phyloP scores from a whole-genome alignment of 805 yeast species.

The Candida khao-thaluensis region DNA sequence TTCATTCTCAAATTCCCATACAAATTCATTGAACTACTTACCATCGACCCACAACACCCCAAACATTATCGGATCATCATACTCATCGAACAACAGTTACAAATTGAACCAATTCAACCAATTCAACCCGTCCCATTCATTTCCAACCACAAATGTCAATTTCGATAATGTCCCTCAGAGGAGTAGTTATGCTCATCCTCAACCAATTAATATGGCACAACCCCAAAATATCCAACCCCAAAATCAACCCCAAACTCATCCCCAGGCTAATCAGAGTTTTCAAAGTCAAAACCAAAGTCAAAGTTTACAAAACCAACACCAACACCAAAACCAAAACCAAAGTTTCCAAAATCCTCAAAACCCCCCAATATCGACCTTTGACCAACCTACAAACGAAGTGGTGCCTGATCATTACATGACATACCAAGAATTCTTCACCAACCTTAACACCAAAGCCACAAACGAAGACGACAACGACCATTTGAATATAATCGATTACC shows the following conservation, averaged over 20 bases:
- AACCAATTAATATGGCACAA: background rate
- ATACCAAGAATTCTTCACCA: slow-evolving; percentile 38
- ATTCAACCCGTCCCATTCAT: slow-evolving; percentile 31
- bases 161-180: slow-evolving; percentile 33
- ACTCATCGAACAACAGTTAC: slow-evolving; percentile 39
- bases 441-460: slow-evolving; percentile 18
- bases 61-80: slow-evolving; percentile 42
- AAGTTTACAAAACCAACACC: background rate
- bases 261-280: background rate
- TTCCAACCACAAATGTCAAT: slow-evolving; percentile 56
- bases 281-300: slow-evolving; percentile 4
- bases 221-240: slow-evolving; percentile 2
- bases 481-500: slow-evolving; percentile 76
- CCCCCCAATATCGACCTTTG: slow-evolving; percentile 1
- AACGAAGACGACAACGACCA: slow-evolving; percentile 43
- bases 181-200: slow-evolving; percentile 9
- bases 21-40: slow-evolving; percentile 27
- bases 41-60: slow-evolving; percentile 46
- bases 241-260: background rate
- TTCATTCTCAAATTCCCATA: slow-evolving; percentile 7
- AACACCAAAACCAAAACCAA: background rate
- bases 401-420: slow-evolving; percentile 46
- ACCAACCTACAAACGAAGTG: slow-evolving; percentile 8
- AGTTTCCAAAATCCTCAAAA: slow-evolving; percentile 13
- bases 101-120: slow-evolving; percentile 13